Conservation (phyloP, 257 asterid genomes). For the Scutellaria baicalensis region DNA sequence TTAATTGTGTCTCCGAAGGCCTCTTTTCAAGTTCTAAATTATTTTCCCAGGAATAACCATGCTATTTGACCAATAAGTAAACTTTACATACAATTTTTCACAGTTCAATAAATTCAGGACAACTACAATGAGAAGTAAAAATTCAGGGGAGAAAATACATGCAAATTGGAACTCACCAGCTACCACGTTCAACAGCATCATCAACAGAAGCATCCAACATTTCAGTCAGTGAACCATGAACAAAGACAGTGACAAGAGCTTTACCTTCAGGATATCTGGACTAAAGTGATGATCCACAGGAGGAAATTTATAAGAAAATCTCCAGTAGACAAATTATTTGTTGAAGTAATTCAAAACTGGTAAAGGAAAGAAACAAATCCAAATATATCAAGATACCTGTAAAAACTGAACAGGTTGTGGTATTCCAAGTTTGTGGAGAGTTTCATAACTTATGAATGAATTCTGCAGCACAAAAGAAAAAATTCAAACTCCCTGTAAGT, state of each 20-base stretch:
- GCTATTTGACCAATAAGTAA: conserved; percentile 2
- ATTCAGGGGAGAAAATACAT: background rate
- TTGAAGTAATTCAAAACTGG: background rate
- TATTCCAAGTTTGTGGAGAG: conserved; percentile 87
- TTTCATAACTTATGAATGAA: conserved; percentile 72
- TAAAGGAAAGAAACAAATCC: background rate
- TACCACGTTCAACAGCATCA: conserved; percentile 83
- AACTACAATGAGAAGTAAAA: background rate
- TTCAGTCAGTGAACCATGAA: conserved; percentile 71
- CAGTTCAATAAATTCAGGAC: background rate
- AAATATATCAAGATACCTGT: conserved; percentile 57
- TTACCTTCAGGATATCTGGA: conserved; percentile 94
- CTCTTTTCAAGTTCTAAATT: background rate
- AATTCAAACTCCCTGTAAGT: background rate
- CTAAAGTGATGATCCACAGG: conserved; percentile 34
- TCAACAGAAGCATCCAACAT: conserved; percentile 89
- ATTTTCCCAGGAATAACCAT: background rate
- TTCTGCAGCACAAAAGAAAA: conserved; percentile 45
- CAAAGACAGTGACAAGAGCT: conserved; percentile 68
- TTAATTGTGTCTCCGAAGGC: background rate
- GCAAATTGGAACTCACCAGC: conserved; percentile 63
- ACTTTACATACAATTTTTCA: background rate
- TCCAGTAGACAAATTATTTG: background rate
- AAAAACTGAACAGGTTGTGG: conserved; percentile 78
- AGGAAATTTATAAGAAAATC: conserved; percentile 17